These are phyloP conservation scores for Ceratobasidium sp. DNA, from an alignment of 1,284 basidiomycete species.

Conservation along the genomic window DNA sequence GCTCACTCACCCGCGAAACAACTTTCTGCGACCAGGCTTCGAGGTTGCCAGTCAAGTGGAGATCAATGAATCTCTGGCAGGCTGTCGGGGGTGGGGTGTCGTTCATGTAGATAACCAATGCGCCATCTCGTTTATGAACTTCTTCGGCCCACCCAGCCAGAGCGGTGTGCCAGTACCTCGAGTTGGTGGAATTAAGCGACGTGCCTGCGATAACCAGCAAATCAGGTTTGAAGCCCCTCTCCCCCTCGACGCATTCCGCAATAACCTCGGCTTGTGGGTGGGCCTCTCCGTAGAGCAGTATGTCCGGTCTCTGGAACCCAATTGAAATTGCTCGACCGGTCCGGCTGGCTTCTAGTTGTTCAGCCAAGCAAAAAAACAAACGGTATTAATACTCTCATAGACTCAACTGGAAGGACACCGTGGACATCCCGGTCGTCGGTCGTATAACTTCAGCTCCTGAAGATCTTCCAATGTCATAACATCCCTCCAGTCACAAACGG, in stretches of 20 bases:
- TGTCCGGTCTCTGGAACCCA: neutral
- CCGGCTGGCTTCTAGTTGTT: neutral
- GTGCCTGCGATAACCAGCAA: neutral
- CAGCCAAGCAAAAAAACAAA: neutral
- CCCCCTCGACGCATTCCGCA: neutral
- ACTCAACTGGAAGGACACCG: neutral
- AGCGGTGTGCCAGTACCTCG: neutral
- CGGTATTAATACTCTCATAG: neutral
- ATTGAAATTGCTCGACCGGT: neutral
- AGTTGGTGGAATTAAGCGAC: neutral
- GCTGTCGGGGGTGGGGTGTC: neutral
- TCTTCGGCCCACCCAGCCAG: neutral
- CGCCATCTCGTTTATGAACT: neutral
- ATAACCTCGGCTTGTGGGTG: neutral
- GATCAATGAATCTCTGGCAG: neutral
- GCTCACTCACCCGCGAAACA: neutral
- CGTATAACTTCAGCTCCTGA: neutral
- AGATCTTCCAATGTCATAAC: neutral
- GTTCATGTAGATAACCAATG: neutral
- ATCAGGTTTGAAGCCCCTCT: neutral
- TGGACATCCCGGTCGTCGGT: neutral
- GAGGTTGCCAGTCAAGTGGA: neutral
- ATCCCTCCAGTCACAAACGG: neutral
- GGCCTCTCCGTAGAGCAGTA: neutral
- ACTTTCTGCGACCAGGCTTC: neutral